Conservation (phyloP, 371 early-diverging fungal genomes). For the Parasitella parasitica region DNA sequence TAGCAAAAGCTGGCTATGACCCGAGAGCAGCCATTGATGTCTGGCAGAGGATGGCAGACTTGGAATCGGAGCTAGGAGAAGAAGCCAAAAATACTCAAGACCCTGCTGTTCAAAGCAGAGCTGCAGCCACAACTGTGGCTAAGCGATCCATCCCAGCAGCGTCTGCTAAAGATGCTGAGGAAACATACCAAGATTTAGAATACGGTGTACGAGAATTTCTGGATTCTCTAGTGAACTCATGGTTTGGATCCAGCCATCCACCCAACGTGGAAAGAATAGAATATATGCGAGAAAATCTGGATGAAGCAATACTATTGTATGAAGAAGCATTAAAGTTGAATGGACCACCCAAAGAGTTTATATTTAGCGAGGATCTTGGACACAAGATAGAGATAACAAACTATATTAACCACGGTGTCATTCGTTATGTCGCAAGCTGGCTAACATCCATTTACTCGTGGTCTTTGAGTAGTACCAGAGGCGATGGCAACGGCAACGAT, state of each 20-base stretch:
- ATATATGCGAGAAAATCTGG: slow-evolving; percentile 47
- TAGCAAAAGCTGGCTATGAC: slow-evolving; percentile 59
- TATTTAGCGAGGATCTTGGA: slow-evolving; percentile 1
- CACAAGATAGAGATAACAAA: not conserved
- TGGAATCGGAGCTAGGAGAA: slow-evolving; percentile 23
- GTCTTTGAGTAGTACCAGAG: not conserved
- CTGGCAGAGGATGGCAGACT: slow-evolving; percentile 48
- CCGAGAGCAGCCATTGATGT: slow-evolving; percentile 47
- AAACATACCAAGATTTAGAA: slow-evolving; percentile 21
- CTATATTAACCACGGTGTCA: not conserved
- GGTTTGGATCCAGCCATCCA: slow-evolving; percentile 55
- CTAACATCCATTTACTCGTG: not conserved
- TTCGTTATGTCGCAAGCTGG: not conserved
- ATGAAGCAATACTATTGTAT: slow-evolving; percentile 38
- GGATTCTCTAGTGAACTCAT: slow-evolving; percentile 25
- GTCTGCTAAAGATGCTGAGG: slow-evolving; percentile 5
- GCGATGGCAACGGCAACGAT: too few species aligned
- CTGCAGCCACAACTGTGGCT: slow-evolving; percentile 6
- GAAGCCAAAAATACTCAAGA: not conserved
- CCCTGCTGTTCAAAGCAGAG: not conserved
- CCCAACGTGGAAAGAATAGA: slow-evolving; percentile 44
- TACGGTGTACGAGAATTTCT: slow-evolving; percentile 24
- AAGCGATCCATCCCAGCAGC: not conserved
- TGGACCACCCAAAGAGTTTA: slow-evolving; percentile 29
- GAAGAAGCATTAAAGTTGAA: slow-evolving; percentile 36